These are phyloP conservation scores for Penicilliopsis zonata DNA, from an alignment of 495 filamentous ascomycete species.

Conservation along the genomic window DNA sequence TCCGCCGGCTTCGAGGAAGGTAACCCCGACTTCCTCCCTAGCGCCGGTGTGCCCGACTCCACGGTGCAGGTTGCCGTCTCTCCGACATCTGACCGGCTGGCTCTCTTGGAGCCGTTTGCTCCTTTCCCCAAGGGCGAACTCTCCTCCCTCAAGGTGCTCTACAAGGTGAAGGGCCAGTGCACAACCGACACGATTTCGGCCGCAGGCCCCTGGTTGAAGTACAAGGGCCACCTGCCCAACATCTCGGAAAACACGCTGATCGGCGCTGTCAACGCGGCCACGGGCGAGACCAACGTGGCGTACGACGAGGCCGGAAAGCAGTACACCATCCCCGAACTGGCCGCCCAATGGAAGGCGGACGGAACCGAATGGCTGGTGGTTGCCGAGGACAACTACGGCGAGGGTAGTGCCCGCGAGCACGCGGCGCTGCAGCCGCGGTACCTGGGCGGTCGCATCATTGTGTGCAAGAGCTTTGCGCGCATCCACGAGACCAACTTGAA, in stretches of 20 bases:
- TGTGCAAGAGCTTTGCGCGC: constrained; percentile 84
- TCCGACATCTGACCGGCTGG: constrained; percentile 77
- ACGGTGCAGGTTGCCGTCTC: constrained; percentile 58
- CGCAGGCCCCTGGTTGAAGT: constrained; percentile 95
- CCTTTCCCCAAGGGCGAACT: constrained; percentile 63
- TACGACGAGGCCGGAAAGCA: constrained; percentile 64
- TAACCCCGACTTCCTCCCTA: constrained; percentile 62
- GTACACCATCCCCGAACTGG: constrained; percentile 71
- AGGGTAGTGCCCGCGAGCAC: constrained; percentile 90
- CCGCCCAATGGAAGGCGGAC: constrained; percentile 61
- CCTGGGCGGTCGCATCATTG: constrained; percentile 76
- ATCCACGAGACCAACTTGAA: constrained; percentile 99
- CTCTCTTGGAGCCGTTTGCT: constrained; percentile 81
- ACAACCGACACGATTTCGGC: constrained; percentile 98
- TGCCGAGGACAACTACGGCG: constrained; percentile 96
- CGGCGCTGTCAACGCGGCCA: constrained; percentile 82
- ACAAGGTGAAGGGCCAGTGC: constrained; percentile 95
- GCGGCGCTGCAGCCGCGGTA: constrained; percentile 94
- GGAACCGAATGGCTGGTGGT: constrained; percentile 75
- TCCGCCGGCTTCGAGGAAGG: constrained; percentile 66
- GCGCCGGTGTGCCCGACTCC: constrained; percentile 54
- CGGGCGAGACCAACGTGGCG: constrained; percentile 81
- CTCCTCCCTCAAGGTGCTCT: constrained; percentile 54
- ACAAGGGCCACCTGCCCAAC: constrained; percentile 97
- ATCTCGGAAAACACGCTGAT: constrained; percentile 95